Conservation (phyloP, 225 moss, liverwort and hornwort genomes). For the Anthoceros angustus region DNA sequence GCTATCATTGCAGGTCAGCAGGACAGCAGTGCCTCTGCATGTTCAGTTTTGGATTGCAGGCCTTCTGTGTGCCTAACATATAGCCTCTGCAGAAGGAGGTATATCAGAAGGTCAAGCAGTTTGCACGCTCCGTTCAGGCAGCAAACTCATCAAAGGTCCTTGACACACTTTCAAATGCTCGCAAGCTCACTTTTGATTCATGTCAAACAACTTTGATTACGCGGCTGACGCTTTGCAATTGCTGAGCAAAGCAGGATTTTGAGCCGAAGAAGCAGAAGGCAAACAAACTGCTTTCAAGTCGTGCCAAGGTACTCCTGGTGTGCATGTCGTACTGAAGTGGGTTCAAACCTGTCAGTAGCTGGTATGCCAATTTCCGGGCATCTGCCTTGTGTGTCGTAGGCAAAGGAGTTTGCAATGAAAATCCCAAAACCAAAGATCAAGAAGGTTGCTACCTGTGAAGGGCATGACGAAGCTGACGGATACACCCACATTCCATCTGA, state of each 20-base stretch:
- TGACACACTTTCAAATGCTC: not conserved
- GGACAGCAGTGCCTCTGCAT: constrained; percentile 22
- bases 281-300: not conserved
- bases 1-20: constrained; percentile 40
- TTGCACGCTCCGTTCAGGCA: not conserved
- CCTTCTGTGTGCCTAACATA: no score
- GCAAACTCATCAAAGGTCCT: not conserved
- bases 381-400: constrained; percentile 19
- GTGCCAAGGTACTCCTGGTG: not conserved
- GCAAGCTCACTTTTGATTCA: no score
- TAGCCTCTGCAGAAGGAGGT: not conserved
- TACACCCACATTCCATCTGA: not conserved
- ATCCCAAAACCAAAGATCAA: constrained; percentile 79
- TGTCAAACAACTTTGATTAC: no score
- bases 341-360: not conserved
- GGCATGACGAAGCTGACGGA: not conserved
- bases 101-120: not conserved
- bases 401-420: constrained; percentile 62
- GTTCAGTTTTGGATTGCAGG: not conserved
- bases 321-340: no score
- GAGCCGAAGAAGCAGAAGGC: not conserved
- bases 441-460: not conserved
- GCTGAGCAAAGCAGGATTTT: not conserved
- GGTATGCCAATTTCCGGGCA: not conserved
- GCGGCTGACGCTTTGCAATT: no score